Conservation (phyloP, 2,329 filamentous ascomycete genomes). For the Tolypocladium tundrense region DNA sequence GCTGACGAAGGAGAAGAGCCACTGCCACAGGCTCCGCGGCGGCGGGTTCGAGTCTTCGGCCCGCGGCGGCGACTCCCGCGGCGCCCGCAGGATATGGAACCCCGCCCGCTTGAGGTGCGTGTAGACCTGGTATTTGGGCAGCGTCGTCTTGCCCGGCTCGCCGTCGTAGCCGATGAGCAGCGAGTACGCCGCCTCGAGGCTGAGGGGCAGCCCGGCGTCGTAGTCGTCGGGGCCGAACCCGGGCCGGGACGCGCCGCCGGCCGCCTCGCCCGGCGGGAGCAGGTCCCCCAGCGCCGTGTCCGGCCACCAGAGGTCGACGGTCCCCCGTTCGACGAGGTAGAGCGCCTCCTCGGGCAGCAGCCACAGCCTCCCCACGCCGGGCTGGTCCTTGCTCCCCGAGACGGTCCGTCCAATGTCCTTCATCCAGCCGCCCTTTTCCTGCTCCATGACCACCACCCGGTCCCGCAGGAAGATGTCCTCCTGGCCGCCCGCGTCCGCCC, state of each 20-base stretch:
- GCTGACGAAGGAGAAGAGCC: conserved; percentile 40
- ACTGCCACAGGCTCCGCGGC: conserved; percentile 32
- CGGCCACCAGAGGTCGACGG: conserved; percentile 80
- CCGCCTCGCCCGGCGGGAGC: conserved; percentile 24
- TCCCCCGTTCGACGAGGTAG: conserved; percentile 80
- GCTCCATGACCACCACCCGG: conserved; percentile 57
- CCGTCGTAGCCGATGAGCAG: conserved; percentile 65
- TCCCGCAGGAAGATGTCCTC: conserved; percentile 24
- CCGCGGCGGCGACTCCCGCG: conserved; percentile 14
- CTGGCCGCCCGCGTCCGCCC: conserved; percentile 21
- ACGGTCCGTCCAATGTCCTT: conserved; percentile 63
- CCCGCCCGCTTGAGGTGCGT: conserved; percentile 72
- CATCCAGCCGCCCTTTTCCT: conserved; percentile 61
- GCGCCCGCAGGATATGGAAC: conserved; percentile 69
- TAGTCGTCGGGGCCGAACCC: conserved; percentile 29
- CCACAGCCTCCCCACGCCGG: conserved; percentile 60
- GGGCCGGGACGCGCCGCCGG: conserved; percentile 5
- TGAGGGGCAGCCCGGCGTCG: conserved; percentile 68
- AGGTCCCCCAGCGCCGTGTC: conserved; percentile 37
- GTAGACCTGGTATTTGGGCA: conserved; percentile 85
- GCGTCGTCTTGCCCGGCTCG: conserved; percentile 46
- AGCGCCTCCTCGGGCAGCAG: conserved; percentile 85
- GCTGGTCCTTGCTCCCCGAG: conserved; percentile 42
- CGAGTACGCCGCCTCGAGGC: conserved; percentile 81
- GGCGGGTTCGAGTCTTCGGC: conserved; percentile 6